Base-by-base conservation (phyloP, 305 asterid genomes). In the Fraxinus albicans region DNA sequence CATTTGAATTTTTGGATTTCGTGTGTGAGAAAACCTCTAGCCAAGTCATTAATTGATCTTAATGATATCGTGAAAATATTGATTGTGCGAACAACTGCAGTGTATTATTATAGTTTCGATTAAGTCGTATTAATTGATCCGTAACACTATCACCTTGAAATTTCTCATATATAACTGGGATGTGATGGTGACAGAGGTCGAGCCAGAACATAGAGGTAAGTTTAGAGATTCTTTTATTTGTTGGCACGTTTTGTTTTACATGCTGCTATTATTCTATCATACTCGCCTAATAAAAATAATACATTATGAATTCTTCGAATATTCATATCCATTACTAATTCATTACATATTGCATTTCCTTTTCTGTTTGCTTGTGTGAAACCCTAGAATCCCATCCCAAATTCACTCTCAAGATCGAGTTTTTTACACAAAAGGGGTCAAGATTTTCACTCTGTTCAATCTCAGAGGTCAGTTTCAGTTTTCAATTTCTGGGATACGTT, bases 221-320 rank as follows among this genome's bases (percentile, higher is more conserved):
- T 23, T 79, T 79, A 89, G 89, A 23, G 86, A 89, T 87, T 76
- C 93, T 85, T 88, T 86, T 76, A 90, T 84, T 85, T 88, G 89
- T 82, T 79, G 87, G 88, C 95, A 91, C 93, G 93, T 93, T 92
- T 88, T 87, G 86, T 85, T 77, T 76, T 79, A 69, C 77, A 73
- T 73, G 19, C 77, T 60, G 50, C 79, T 33, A 70, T 73, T 82
- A 77, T 84, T 81, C 84, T 60, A 31, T 83, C 60, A 78, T 23
- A 77, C 77, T 80, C 10, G 38, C 83, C 77, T 73, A 77, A 80
- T 77, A 15, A 77, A 60, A 25, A 74, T 42, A 74, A 55, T 73
- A 81, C 63, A 25, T 63, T 72, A 72, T 60, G 87, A 83, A 81
- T 83, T 33, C 79, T 42, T 10, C 53, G 89, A 82, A 89, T 90